These are phyloP conservation scores for Tolypocladium nubicola DNA, from an alignment of 2,329 filamentous ascomycete genomes.

Conservation along the genomic window DNA sequence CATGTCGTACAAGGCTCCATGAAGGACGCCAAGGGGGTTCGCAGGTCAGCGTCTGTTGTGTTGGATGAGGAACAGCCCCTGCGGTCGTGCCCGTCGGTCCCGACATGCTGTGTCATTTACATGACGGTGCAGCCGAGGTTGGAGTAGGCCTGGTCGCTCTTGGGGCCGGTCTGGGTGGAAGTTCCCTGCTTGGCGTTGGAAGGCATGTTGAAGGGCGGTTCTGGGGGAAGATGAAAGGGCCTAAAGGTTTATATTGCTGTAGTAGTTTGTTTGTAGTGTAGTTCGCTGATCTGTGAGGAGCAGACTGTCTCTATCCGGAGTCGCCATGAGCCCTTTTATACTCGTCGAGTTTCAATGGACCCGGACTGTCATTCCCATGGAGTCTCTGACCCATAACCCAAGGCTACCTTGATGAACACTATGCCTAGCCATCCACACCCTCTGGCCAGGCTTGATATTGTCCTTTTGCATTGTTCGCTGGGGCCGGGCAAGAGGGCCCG, in stretches of 20 bases:
- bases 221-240: neutral
- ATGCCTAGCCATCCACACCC: neutral
- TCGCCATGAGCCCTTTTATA: neutral
- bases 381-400: neutral
- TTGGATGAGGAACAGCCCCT: neutral
- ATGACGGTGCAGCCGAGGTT: slow-evolving; percentile 22
- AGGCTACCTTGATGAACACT: neutral
- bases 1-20: neutral
- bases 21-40: neutral
- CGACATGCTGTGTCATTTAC: slow-evolving; percentile 12
- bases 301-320: neutral
- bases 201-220: slow-evolving; percentile 16
- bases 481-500: neutral
- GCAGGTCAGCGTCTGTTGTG: neutral
- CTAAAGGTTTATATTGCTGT: neutral
- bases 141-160: slow-evolving; percentile 4
- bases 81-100: neutral
- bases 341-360: neutral
- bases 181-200: slow-evolving; percentile 9
- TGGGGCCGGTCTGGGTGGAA: slow-evolving; percentile 11
- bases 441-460: neutral
- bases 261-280: neutral
- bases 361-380: neutral
- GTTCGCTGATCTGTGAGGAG: neutral
- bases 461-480: neutral